Base-by-base conservation (phyloP, 2,329 filamentous ascomycete species). In the Neonectria sp. region DNA sequence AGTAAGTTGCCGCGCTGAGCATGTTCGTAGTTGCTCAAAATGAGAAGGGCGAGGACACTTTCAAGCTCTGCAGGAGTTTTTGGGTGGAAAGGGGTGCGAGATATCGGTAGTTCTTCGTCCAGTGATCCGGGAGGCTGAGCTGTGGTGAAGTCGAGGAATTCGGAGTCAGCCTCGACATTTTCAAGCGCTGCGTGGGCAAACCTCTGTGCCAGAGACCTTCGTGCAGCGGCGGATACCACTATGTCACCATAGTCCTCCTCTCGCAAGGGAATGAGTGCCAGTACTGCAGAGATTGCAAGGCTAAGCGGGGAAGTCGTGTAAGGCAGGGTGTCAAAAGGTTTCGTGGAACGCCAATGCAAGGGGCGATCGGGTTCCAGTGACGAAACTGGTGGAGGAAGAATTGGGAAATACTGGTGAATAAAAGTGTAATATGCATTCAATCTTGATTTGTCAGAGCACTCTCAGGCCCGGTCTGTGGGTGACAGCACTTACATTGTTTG, bases 391-490 rank as follows among this genome's bases (percentile, higher is more conserved):
- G 43, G 43, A 13, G 43, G 43, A 21, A 46, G 43, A 13, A 46
- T 46, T 46, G 43, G 43, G n/a, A 46, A 46, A 24, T 46, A 46
- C 24, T 46, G 43, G n/a, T 46, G 43, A 46, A 46, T 46, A 46
- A 9, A 46, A 6, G 43, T 46, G 43, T 46, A 46, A 21, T 46
- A 46, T 46, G 43, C 43, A 46, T 46, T 46, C 43, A 46, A 46
- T 46, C 43, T 46, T 46, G 2, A 21, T 24, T 46, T 46, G 43
- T 46, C n/a, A 46, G 43, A 21, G 12, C 11, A 46, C n/a, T 46
- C 43, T 46, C 7, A 46, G n/a, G 43, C 43, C 11, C n/a, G 24
- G 43, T 9, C n/a, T 21, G 12, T 8, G 43, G 43, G 43, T 46
- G 24, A 46, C 12, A 8, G 24, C 7, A 46, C 43, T 46, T 46